Evolutionary conservation across 176 grass and related monocot genomes (phyloP), one percentile per base, ranked within the genome.

Genomic region (Carex cristatella): DNA sequence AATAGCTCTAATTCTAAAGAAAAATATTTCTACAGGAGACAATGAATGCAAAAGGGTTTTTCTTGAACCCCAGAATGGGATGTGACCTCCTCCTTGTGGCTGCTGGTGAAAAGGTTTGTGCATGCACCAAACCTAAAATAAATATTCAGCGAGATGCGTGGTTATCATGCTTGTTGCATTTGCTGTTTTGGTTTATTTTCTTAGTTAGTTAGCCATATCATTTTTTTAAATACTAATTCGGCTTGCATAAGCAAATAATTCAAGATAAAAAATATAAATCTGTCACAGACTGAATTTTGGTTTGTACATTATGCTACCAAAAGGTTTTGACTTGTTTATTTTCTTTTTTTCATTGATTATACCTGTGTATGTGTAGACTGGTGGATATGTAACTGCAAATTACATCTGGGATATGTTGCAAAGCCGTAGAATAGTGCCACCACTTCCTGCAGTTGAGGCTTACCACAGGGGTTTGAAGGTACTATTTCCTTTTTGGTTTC

Each of bases 401-500:
- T 95, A 95, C 82, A 10, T 99, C 19, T 99, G 93, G 96, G 96
- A 99, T 84, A 78, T 95, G 30, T 67, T 93, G 86, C 93, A 92
- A 92, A 99, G 77, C 88, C 93, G 91, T 19, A 95, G 79, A 2
- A 81, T 95, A 57, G 81, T 37, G 80, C 91, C 91, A 74, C 11
- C 71, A 46, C 84, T 95, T 90, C 87, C 88, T 91, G 96, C 96
- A 69, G 91, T 99, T 56, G 88, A 94, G 82, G 90, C 93, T 87
- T 95, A 99, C 81, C 68, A 95, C 65, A 93, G 84, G 88, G 96
- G 96, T 85, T 87, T 99, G 84, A 95, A 89, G 93, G 96, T 99
- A 90, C 80, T 69, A 61, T 65, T 70, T 85, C 56, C 54, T 4
- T 84, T 23, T 67, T 61, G 33, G 15, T 64, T 61, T 81, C 10